These are phyloP conservation scores for Coelastrella sp. DNA, from an alignment of 139 green algal species.

Conservation along the genomic window DNA sequence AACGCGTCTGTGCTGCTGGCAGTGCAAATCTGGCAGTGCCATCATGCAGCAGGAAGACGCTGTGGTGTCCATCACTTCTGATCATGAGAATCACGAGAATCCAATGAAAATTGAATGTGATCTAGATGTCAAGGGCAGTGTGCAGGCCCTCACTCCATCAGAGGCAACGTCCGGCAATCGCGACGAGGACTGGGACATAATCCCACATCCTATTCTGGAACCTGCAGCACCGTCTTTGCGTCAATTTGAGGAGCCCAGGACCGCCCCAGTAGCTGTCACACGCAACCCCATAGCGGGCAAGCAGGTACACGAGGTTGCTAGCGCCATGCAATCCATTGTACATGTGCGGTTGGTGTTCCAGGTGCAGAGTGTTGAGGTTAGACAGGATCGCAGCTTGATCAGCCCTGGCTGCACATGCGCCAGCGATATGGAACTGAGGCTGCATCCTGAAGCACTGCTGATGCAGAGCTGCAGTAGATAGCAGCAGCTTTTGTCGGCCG, in stretches of 20 bases:
- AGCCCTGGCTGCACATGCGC: too few relatives aligned
- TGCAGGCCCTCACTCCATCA: background rate
- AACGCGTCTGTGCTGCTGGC: too few relatives aligned
- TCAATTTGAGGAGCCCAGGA: constrained; percentile 30
- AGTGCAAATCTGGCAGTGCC: background rate
- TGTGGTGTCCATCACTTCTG: background rate
- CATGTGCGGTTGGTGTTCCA: too few relatives aligned
- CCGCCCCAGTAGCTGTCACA: constrained; percentile 21
- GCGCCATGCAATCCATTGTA: too few relatives aligned
- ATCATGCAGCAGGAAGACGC: background rate
- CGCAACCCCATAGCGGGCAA: constrained; percentile 35
- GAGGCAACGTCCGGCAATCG: background rate
- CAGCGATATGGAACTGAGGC: too few relatives aligned
- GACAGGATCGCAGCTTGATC: too few relatives aligned
- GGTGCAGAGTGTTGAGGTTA: too few relatives aligned
- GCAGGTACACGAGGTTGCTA: background rate
- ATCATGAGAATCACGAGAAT: background rate
- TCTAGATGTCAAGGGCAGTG: background rate
- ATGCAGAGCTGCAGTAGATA: too few relatives aligned
- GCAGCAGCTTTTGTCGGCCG: too few relatives aligned
- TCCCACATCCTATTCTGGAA: constrained; percentile 20
- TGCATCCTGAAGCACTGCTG: too few relatives aligned
- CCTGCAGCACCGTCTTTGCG: background rate
- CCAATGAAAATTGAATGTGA: background rate
- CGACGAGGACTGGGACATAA: constrained; percentile 31